Base-by-base conservation (phyloP, 2,329 filamentous ascomycete species). In the Alternaria sp. region DNA sequence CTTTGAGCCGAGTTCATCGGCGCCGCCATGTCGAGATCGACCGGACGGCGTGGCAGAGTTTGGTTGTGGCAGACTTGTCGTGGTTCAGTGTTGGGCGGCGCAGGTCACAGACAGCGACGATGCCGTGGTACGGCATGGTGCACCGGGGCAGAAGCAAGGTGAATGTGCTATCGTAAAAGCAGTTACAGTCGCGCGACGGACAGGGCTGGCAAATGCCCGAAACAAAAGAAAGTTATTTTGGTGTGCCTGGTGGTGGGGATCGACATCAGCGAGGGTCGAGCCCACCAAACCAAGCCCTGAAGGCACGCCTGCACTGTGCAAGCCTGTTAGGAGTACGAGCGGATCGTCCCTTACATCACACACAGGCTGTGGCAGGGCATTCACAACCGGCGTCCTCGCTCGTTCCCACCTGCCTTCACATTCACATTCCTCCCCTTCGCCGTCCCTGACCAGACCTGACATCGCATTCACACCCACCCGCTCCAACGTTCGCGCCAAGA, bases 171-270 rank as follows among this genome's bases (percentile, higher is more conserved):
- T 14, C 4, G 40, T 8, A 25, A 25, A 25, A 43, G 40, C 40
- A 43, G 40, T 10, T 25, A 5, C 20, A 25, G 40, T 43, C 20
- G 20, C 40, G 20, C 40, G 20, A 12, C 18, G 40, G 40, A 25
- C 40, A 43, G 40, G 40, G 40, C 40, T 12, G 6, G 40, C 40
- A 43, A 43, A 43, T 43, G 40, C 40, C 66, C 63, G 63, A 66
- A 46, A 54, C 64, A 66, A 58, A 62, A 67, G 53, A 51, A 57
- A 58, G 62, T 65, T 68, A 68, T 68, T 70, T 68, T 68, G 62
- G 64, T 48, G 51, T 60, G 62, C 56, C 62, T 59, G 60, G 63
- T 64, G 61, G 65, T 59, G 60, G 64, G 43, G 58, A 60, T 55
- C 59, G 52, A 56, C 64, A 62, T 59, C 57, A 59, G 57, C 59